Percentiles rank a stretch among this genome's conserved stretches.
phyloP scores from a whole-genome alignment of 345 rosid genomes.

The Eucalyptus cloeziana region DNA sequence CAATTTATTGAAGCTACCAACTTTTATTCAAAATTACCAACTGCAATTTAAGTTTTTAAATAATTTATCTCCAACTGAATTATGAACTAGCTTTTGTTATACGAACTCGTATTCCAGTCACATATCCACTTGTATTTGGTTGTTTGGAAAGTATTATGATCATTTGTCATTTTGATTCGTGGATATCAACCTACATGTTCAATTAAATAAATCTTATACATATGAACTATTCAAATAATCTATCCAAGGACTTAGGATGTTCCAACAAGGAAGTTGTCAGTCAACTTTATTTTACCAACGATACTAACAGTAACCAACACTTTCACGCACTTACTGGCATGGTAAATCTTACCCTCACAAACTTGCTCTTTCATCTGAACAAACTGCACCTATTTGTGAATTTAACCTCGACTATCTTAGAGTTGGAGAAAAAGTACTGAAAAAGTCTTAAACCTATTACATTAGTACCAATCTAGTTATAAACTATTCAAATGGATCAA shows the following conservation, averaged over 20 bases:
- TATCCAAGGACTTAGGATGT: background rate
- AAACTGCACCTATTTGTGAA: background rate
- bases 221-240: background rate
- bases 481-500: no score
- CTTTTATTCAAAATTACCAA: no score
- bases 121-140: no score
- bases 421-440: rapidly evolving
- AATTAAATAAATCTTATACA: background rate
- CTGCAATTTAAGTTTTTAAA: no score
- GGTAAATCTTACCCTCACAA: no score
- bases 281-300: background rate
- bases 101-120: background rate
- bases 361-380: background rate
- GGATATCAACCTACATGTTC: background rate
- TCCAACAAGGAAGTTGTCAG: background rate
- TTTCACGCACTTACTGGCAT: no score
- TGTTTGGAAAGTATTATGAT: background rate
- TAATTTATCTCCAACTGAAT: no score
- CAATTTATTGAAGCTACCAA: no score
- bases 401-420: no score
- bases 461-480: no score
- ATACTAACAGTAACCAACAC: no score
- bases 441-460: rapidly evolving
- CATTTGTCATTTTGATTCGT: background rate
- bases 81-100: no score